Evolutionary conservation across 805 yeast species (phyloP), one percentile per base, ranked within the genome.

Genomic region (Kodamaea lidongshanica): DNA sequence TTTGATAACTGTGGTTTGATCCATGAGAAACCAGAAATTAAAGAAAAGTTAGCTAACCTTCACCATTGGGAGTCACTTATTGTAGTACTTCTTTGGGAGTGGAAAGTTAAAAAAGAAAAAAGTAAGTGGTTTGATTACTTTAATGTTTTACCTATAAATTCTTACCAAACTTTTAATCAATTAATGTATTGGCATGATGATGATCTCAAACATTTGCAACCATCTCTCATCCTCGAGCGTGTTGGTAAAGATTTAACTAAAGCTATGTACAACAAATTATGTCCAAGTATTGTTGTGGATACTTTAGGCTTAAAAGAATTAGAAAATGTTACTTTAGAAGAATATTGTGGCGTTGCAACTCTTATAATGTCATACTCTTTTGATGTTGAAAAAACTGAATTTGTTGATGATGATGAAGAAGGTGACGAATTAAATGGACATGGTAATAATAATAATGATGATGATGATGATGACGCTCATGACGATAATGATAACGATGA

Each of bases 291-390:
- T 7, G 62, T 75, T 2, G 27, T 41, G 6, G 35, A 41, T 2
- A 56, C 54, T 16, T 41, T 73, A 12, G 58, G 58, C 0, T 40
- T 65, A 10, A 27, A 38, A 1, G 54, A 57, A 39, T 33, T 65
- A 39, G 9, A 25, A 5, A 12, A 12, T 7, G 44, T 51, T 34
- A 52, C 79, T 1, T 48, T 74, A 25, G 77, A 72, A 2, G 73
- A 70, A 7, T 92, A 82, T 51, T 79, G 78, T 41, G 59, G 68
- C 20, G 74, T 82, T 36, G 96, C 95, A 0, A 76, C 86, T 23
- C 57, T 83, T 10, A 83, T 92, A 27, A 74, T 87, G 85, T 72
- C 96, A 1, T 89, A 89, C 46, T 83, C 95, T 0, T 89, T 92
- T 56, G 98, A 92, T 51, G 82, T 85, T 9, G 34, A 31, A n/a